Base-by-base conservation (phyloP, 1,284 basidiomycete species). In the Puccinia triticina region DNA sequence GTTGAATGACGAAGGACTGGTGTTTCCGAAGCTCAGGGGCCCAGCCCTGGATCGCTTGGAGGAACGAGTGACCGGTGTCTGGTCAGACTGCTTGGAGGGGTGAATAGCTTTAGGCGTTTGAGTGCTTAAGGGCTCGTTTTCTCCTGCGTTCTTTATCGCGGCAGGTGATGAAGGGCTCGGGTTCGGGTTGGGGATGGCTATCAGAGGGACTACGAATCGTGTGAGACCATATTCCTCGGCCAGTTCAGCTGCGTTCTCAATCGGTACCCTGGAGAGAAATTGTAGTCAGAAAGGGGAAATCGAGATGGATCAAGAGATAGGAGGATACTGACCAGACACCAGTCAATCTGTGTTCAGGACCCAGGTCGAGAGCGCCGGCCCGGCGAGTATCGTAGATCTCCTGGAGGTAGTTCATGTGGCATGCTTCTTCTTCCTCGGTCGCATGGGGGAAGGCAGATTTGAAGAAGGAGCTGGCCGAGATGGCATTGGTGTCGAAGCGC, bases 391-490 rank as follows among this genome's bases (percentile, higher is more conserved):
- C 78, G 23, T 73, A 81, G 55, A 61, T 57, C 18, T 57, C 5
- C 14, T 67, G 37, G 34, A 81, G 40, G 48, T 81, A 98, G 74
- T 91, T 90, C 85, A 93, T 91, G 88, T 99, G 96, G 46, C 88
- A 88, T 86, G 91, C 91, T 88, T 98, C 96, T 29, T 92, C 92
- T 67, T 90, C 90, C 2, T 94, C 93, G 46, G 90, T 88, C 0
- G 95, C 93, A 78, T 89, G 91, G 12, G 97, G 96, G 88, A 96
- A 99, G 0, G 96, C 95, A 37, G 96, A 94, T 85, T 95, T 94
- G 89, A 95, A 98, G 94, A 99, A 97, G 83, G 96, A 97, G 7
- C 95, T 97, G 26, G 96, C 92, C 83, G 93, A 95, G 88, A 99
- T 91, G 34, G 96, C 96, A 84, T 94, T 92, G 8, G 96, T 98